Conservation (phyloP, 2,329 filamentous ascomycete species). For the Ophiocordyceps camponoti-leonardi region DNA sequence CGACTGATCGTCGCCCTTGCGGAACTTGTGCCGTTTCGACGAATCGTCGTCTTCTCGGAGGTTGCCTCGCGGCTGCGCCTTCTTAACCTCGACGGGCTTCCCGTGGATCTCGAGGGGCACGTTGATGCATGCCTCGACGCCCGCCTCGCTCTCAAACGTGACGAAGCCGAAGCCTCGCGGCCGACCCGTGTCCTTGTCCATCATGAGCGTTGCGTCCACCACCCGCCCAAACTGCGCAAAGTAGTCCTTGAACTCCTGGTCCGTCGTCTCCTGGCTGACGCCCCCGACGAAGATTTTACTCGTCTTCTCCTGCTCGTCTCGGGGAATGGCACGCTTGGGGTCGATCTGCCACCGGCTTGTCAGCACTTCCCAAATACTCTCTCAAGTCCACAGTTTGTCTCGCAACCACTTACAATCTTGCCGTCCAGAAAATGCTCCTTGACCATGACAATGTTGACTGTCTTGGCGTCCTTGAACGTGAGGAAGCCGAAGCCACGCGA, state of each 20-base stretch:
- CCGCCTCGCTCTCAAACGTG: constrained; percentile 89
- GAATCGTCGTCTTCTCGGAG: constrained; percentile 77
- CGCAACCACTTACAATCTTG: constrained; percentile 61
- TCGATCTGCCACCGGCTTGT: constrained; percentile 53
- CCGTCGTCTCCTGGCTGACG: constrained; percentile 91
- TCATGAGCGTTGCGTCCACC: constrained; percentile 96
- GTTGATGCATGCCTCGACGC: constrained; percentile 79
- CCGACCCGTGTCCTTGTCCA: constrained; percentile 98
- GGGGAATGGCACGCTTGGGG: constrained; percentile 89
- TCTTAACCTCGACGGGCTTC: constrained; percentile 96
- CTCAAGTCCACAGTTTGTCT: too few species aligned
- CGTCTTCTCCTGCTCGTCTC: constrained; percentile 95
- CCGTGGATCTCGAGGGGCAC: constrained; percentile 80
- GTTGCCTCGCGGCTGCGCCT: constrained; percentile 88
- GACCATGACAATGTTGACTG: constrained; percentile 98
- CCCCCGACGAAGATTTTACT: constrained; percentile 98
- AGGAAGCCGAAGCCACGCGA: constrained; percentile 95
- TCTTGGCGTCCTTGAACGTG: constrained; percentile 94
- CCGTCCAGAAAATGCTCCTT: constrained; percentile 97
- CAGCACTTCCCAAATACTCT: neutral
- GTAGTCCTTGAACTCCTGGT: constrained; percentile 90
- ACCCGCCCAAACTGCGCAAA: constrained; percentile 95
- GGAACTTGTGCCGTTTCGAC: constrained; percentile 42
- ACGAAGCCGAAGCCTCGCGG: constrained; percentile 95
- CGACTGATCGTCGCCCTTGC: constrained; percentile 32